phyloP scores from a whole-genome alignment of 805 yeast species.

The Saccharomycopsis guyanensis region DNA sequence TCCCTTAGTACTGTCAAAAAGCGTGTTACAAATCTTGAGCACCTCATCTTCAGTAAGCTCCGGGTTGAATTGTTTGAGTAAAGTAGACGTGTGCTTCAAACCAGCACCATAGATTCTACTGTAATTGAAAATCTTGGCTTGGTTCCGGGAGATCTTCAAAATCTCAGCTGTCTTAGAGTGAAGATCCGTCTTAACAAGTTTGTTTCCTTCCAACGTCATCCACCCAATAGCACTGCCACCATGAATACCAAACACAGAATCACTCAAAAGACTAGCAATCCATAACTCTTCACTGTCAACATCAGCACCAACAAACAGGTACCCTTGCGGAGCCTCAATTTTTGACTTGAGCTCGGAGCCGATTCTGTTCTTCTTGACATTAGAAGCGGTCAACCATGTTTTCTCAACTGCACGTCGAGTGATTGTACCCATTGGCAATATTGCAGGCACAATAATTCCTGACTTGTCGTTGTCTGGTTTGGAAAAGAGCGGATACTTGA shows the following conservation, averaged over 20 bases:
- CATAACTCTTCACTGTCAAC: conserved; percentile 97
- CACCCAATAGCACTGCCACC: conserved; percentile 97
- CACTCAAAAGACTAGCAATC: conserved; percentile 96
- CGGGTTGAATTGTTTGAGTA: conserved; percentile 79
- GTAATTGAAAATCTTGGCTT: conserved; percentile 92
- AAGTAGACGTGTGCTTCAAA: conserved; percentile 75
- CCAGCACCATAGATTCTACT: conserved; percentile 99
- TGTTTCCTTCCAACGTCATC: conserved; percentile 98
- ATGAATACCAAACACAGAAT: conserved; percentile 78
- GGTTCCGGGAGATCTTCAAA: conserved; percentile 80
- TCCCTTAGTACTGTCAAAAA: conserved; percentile 86
- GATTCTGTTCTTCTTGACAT: conserved; percentile 75
- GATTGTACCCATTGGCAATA: conserved; percentile 92
- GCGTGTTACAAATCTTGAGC: conserved; percentile 46
- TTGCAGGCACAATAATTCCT: conserved; percentile 77
- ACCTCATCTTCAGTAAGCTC: conserved; percentile 61
- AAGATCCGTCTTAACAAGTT: conserved; percentile 83
- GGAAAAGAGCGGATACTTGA: conserved; percentile 8
- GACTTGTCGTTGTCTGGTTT: conserved; percentile 24
- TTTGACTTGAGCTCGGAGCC: conserved; percentile 92
- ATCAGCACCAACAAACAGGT: conserved; percentile 94
- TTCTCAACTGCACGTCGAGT: conserved; percentile 95
- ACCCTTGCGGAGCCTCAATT: conserved; percentile 81
- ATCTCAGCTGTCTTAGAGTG: conserved; percentile 92
- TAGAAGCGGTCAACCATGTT: conserved; percentile 96